Percentiles rank a stretch among this genome's conserved stretches.
These are phyloP conservation scores for Lenwebbia sp. DNA, from an alignment of 345 rosid species.

Conservation along the genomic window DNA sequence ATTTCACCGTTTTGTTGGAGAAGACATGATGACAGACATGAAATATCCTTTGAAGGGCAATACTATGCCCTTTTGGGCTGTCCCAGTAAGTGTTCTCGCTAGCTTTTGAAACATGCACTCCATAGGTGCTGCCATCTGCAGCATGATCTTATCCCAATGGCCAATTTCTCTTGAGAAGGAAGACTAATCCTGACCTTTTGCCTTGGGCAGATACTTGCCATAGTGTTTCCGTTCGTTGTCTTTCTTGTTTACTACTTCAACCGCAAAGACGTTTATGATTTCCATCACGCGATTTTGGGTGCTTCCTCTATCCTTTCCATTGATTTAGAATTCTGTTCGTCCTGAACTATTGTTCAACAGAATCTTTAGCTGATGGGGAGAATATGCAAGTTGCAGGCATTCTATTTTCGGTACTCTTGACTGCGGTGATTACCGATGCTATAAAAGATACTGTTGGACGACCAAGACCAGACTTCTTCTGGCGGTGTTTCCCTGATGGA, in stretches of 20 bases:
- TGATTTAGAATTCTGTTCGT: background rate
- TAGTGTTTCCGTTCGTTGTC: conserved; percentile 27
- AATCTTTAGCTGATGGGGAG: background rate
- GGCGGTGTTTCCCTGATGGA: conserved; percentile 53
- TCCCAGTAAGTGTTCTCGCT: conserved; percentile 23
- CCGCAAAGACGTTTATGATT: conserved; percentile 46
- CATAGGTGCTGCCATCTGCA: background rate
- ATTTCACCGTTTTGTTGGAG: conserved; percentile 52
- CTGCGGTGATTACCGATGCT: conserved; percentile 55
- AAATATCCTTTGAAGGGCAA: conserved; percentile 43
- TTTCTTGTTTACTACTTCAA: conserved; percentile 24
- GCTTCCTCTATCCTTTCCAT: background rate
- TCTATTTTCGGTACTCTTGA: conserved; percentile 30
- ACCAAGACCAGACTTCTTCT: conserved; percentile 60
- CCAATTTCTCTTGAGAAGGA: background rate
- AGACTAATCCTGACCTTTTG: background rate
- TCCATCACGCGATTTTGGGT: conserved; percentile 56
- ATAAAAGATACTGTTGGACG: conserved; percentile 57
- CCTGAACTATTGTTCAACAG: background rate
- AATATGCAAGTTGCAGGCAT: conserved; percentile 25
- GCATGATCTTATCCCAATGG: conserved; percentile 4
- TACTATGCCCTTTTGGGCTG: conserved; percentile 58
- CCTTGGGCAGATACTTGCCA: conserved; percentile 19
- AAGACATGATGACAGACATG: conserved; percentile 50
- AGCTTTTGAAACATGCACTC: background rate